Percentiles rank a stretch among this genome's conserved stretches.
Conservation (phyloP, 1,139 yeast genomes). For the Geotrichum europaeum region DNA sequence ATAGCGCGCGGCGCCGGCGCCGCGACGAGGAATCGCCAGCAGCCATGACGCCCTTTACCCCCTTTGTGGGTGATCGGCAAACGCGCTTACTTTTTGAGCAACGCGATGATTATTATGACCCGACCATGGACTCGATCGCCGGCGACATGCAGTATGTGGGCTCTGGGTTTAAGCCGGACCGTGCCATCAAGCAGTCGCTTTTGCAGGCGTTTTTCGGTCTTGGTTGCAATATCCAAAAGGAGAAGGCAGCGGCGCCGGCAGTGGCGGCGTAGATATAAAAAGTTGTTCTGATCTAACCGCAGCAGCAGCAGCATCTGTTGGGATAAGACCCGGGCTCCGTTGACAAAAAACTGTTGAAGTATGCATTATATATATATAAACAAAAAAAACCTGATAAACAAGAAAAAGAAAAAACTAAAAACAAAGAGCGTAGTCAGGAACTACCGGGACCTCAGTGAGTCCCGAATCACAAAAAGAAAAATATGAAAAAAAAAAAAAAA, state of each 20-base stretch:
- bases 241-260: conserved; percentile 37
- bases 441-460: neutral
- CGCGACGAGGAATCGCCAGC: conserved; percentile 18
- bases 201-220: conserved; percentile 88
- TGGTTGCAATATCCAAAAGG: conserved; percentile 70
- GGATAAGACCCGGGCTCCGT: neutral
- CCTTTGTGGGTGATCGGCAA: conserved; percentile 86
- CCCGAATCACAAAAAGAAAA: neutral
- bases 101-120: conserved; percentile 53
- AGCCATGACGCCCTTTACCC: conserved; percentile 69
- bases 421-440: neutral
- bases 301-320: neutral
- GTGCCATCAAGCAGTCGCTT: conserved; percentile 68
- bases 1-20: conserved; percentile 6
- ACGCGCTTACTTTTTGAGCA: conserved; percentile 41
- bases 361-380: conserved; percentile 9
- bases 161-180: conserved; percentile 72
- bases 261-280: neutral
- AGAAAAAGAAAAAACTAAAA: neutral
- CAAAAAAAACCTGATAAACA: neutral
- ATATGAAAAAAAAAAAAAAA: neutral
- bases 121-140: conserved; percentile 52
- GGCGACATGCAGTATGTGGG: conserved; percentile 69
- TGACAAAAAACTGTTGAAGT: conserved; percentile 9
- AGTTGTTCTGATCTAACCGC: neutral